phyloP scores from a whole-genome alignment of 1,284 basidiomycete genomes.

The Leccinum variabile region DNA sequence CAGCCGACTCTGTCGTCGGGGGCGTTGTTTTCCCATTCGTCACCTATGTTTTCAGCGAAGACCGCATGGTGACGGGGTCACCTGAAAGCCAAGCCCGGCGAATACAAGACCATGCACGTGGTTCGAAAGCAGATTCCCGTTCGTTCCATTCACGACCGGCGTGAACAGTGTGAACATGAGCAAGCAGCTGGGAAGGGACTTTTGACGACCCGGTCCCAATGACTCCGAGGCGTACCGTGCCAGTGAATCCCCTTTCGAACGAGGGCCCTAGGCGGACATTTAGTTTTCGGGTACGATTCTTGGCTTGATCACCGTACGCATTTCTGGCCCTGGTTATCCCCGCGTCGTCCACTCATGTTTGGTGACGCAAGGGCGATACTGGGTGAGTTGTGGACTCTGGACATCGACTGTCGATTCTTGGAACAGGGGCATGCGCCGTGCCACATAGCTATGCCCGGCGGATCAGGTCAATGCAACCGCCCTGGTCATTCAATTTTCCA shows the following conservation, averaged over 20 bases:
- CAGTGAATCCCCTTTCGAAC: too few species aligned
- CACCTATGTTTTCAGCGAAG: background rate
- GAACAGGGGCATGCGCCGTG: too few species aligned
- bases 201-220: background rate
- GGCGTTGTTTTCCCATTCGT: constrained; percentile 62
- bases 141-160: background rate
- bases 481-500: background rate
- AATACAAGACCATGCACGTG: background rate
- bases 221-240: background rate
- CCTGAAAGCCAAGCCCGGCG: background rate
- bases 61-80: background rate
- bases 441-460: too few species aligned
- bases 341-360: background rate
- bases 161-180: background rate
- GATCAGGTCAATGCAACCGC: too few species aligned
- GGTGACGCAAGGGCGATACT: background rate
- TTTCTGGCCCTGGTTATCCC: background rate
- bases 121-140: background rate
- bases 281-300: background rate
- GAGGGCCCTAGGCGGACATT: background rate
- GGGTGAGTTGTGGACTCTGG: background rate
- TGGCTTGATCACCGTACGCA: background rate
- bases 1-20: constrained; percentile 79
- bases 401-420: too few species aligned
- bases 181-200: background rate